Evolutionary conservation across 148 eudicot genomes (phyloP).

Genomic region (Oxyria digyna): DNA sequence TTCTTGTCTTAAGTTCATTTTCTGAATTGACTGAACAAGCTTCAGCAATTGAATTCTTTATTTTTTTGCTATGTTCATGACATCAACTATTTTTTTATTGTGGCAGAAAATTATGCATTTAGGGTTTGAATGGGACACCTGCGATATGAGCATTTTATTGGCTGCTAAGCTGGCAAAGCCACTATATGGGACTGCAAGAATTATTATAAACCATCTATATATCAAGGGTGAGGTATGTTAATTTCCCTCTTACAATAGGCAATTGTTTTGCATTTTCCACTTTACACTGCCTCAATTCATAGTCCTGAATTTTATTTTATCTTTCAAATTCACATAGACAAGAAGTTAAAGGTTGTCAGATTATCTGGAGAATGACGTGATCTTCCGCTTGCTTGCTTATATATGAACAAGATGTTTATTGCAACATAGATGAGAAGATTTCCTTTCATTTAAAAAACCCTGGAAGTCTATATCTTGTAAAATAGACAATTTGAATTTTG

Average conservation of each 20-base stretch:
- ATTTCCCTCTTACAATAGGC: not conserved
- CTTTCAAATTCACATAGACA: not conserved
- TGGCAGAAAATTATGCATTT: conserved; percentile 60
- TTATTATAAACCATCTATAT: conserved; percentile 67
- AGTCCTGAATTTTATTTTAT: not conserved
- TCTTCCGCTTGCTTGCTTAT: not conserved
- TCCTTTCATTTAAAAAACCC: not conserved
- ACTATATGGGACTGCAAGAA: conserved; percentile 85
- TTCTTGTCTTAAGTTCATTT: not conserved
- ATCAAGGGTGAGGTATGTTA: conserved; percentile 95
- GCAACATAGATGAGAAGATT: not conserved
- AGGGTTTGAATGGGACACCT: conserved; percentile 88
- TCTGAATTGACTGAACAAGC: not conserved
- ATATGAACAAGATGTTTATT: not conserved
- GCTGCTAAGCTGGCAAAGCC: conserved; percentile 86
- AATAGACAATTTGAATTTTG: conserved; percentile 4
- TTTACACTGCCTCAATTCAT: not conserved
- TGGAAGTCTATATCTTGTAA: not conserved
- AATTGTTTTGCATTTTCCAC: not conserved
- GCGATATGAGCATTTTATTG: conserved; percentile 72
- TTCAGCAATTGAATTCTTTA: not conserved
- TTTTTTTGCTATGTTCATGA: not conserved
- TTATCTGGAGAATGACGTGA: not conserved
- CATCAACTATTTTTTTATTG: conserved; percentile 1
- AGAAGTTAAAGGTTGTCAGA: not conserved